Evolutionary conservation across 2,329 filamentous ascomycete genomes (phyloP).

Genomic region (Curvularia hawaiiensis): DNA sequence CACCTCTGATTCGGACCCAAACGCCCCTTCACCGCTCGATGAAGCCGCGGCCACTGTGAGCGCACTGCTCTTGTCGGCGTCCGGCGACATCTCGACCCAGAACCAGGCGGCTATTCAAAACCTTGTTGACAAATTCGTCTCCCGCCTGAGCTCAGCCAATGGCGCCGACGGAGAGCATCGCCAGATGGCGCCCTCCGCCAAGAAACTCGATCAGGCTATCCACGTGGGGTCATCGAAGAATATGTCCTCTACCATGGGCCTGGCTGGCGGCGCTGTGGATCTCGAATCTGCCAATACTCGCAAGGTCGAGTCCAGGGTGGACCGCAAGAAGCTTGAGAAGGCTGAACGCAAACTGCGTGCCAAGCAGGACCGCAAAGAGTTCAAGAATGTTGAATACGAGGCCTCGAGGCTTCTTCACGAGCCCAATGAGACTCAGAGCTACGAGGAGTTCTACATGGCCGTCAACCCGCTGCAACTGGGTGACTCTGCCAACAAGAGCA

Average conservation of each 20-base stretch:
- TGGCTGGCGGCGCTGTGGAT: slow-evolving; percentile 83
- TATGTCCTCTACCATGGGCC: slow-evolving; percentile 92
- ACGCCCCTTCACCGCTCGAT: slow-evolving; percentile 74
- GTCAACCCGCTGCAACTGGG: slow-evolving; percentile 96
- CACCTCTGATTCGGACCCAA: slow-evolving; percentile 71
- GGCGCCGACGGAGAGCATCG: slow-evolving; percentile 68
- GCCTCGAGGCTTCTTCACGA: slow-evolving; percentile 86
- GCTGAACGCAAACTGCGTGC: slow-evolving; percentile 96
- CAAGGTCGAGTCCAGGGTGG: slow-evolving; percentile 97
- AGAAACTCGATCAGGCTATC: slow-evolving; percentile 89
- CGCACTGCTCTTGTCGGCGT: slow-evolving; percentile 91
- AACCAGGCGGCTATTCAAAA: slow-evolving; percentile 79
- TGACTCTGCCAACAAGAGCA: slow-evolving; percentile 77
- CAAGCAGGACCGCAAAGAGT: slow-evolving; percentile 97
- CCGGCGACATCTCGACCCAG: slow-evolving; percentile 74
- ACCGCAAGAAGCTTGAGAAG: slow-evolving; percentile 99
- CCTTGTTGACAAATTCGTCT: slow-evolving; percentile 88
- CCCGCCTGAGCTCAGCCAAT: slow-evolving; percentile 76
- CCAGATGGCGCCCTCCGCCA: slow-evolving; percentile 76
- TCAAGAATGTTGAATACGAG: slow-evolving; percentile 98
- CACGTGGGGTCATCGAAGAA: slow-evolving; percentile 93
- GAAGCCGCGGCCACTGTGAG: slow-evolving; percentile 85
- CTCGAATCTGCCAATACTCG: slow-evolving; percentile 89
- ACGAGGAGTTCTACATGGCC: slow-evolving; percentile 99
- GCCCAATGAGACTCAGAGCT: slow-evolving; percentile 82